Base-by-base conservation (phyloP, 768 basidiomycete genomes). In the Stropharia rugosoannulata region DNA sequence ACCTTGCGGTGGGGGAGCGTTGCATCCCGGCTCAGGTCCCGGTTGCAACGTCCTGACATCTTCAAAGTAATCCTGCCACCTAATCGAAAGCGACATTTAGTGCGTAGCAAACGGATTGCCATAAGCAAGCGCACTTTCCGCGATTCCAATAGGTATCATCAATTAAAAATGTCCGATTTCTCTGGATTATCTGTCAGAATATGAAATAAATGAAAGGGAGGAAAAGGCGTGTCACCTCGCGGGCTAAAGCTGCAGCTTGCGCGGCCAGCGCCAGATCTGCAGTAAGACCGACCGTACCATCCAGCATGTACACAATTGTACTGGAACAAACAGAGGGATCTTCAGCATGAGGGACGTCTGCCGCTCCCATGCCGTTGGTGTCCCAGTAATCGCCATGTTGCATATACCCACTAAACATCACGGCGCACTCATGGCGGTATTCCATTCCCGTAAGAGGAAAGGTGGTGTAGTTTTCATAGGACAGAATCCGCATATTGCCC, bases 101-200 rank as follows among this genome's bases (percentile, higher is more conserved):
- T 13, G 1, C 37, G 19, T n/a, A 27, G 38, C 1, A 48, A 29
- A 13, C 7, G 18, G 8, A 10, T 37, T 25, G 29, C 38, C 12
- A 29, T 12, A 36, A 19, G 39, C 16, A 4, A 70, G 12, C 83
- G 52, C 58, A 86, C 85, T 80, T 84, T 73, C 86, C 87, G 54
- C 87, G 80, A 66, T 87, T 83, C 87, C 88, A 90, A 58, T 84
- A 80, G 0, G 80, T 80, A 66, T 90, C 87, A 55, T 87, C 82
- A 4, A 90, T 73, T 51, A 89, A 74, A 68, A 90, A 85, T 3
- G 87, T 87, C 38, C 82, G 73, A 61, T 83, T 82, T 54, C 78
- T 74, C 87, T 88, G 56, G 52, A 19, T 22, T 19, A 42, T 12
- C 36, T 22, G 7, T 42, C 25, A 22, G 27, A 35, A 51, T 46